A percentile compares a stretch with the other conserved stretches of the same genome.
phyloP scores from a whole-genome alignment of 495 filamentous ascomycete species.

The Trichoderma orchidacearum region DNA sequence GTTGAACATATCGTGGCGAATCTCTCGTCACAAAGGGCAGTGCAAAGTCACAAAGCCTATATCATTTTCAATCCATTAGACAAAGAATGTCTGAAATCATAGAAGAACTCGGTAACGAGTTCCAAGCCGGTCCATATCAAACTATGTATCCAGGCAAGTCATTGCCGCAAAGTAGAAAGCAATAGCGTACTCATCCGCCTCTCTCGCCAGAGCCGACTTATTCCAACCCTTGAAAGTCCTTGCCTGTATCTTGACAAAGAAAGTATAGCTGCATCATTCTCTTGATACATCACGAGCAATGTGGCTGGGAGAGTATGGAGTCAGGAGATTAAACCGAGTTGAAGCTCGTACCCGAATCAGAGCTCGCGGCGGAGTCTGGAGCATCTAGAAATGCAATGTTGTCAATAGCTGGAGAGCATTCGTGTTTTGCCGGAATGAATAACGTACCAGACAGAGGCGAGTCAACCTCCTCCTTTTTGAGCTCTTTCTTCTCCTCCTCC shows the following conservation, averaged over 20 bases:
- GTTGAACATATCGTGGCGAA: too few relatives aligned
- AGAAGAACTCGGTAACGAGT: too few relatives aligned
- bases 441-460: slow-evolving; percentile 2
- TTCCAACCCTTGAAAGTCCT: background rate
- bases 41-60: too few relatives aligned
- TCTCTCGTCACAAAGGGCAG: too few relatives aligned
- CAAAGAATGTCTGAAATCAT: background rate
- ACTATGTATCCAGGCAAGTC: background rate
- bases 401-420: background rate
- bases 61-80: background rate
- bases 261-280: background rate
- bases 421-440: too few relatives aligned
- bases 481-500: slow-evolving; percentile 4
- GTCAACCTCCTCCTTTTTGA: background rate
- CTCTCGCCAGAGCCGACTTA: background rate
- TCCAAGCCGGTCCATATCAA: background rate
- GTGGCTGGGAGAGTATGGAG: background rate
- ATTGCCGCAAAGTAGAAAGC: too few relatives aligned
- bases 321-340: background rate
- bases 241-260: background rate
- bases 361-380: background rate
- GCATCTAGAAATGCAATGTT: background rate
- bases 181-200: background rate
- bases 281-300: background rate
- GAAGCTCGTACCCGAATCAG: background rate